Evolutionary conservation across 2,329 filamentous ascomycete genomes (phyloP), one percentile per base, ranked within the genome.

Genomic region (Aureobasidium subglaciale): DNA sequence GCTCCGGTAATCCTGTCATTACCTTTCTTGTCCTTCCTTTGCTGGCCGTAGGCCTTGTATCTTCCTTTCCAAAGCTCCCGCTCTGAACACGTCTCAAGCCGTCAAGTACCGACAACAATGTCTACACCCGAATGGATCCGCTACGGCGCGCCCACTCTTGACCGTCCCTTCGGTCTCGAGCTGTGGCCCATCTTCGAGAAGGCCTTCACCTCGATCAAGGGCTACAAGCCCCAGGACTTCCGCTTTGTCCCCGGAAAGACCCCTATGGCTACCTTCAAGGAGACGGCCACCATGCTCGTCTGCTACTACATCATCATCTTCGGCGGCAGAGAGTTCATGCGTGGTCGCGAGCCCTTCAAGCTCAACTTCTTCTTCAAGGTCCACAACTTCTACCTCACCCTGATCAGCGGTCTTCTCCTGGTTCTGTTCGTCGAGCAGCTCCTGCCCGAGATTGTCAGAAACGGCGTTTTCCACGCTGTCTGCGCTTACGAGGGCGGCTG

Each of bases 111-210:
- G 54, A 52, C 66, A 71, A 59, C 34, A 65, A 80, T 80, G 77
- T 73, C 73, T 58, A 73, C 65, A 61, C 73, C 70, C 60, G 74
- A 69, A 79, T 88, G 72, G 74, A 71, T 78, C 58, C 65, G 75
- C 59, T 63, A 69, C 63, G 76, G 76, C 69, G 70, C 84, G 63
- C 92, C 92, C 56, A 90, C 90, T 60, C 79, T 97, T 73, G 91
- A 96, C 71, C 84, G 88, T 62, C 92, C 92, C 30, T 97, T 97
- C 67, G 93, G 92, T 71, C 77, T 97, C 63, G 80, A 88, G 61
- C 76, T 96, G 72, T 97, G 93, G 93, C 90, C 92, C 65, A 84
- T 95, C 74, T 97, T 97, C 81, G 87, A 86, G 76, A 89, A 90
- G 77, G 85, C 79, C 64, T 97, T 87, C 75, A 86, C 87, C 70